Percentiles rank a stretch among this genome's conserved stretches.
Conservation (phyloP, 2,329 filamentous ascomycete species). For the Diaporthe amygdali region DNA sequence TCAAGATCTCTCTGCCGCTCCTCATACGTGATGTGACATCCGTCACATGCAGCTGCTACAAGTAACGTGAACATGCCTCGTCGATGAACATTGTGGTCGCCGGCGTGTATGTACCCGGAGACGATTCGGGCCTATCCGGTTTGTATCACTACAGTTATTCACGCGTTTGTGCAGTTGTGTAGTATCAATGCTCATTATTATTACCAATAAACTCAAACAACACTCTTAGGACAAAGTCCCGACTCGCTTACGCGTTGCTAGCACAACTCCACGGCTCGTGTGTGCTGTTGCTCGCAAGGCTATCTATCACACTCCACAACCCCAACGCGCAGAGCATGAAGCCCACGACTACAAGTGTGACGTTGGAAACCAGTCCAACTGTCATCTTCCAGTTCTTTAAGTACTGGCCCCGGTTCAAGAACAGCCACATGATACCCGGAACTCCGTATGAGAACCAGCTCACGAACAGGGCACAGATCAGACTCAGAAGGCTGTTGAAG, state of each 20-base stretch:
- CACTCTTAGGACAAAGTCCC: neutral
- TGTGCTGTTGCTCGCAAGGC: conserved; percentile 36
- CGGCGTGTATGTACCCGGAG: neutral
- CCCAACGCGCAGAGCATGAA: conserved; percentile 43
- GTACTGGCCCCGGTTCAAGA: conserved; percentile 49
- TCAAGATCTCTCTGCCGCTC: neutral
- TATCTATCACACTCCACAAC: conserved; percentile 45
- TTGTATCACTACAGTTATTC: neutral
- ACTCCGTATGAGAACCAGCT: conserved; percentile 69
- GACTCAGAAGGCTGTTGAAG: conserved; percentile 68
- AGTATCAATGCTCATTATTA: neutral
- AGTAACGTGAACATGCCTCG: neutral
- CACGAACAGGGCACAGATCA: conserved; percentile 68
- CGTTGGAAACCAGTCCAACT: conserved; percentile 38
- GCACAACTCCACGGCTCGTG: conserved; percentile 43
- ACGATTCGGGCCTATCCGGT: conserved; percentile 3
- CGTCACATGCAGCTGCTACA: neutral
- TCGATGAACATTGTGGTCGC: neutral
- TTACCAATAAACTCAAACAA: neutral
- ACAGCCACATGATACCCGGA: conserved; percentile 53
- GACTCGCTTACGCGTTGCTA: conserved; percentile 30
- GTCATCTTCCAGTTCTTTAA: conserved; percentile 39
- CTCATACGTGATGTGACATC: neutral
- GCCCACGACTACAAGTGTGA: conserved; percentile 38
- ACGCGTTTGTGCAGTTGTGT: neutral